Percentiles rank a stretch among this genome's conserved stretches.
These are phyloP conservation scores for Brassica nigra DNA, from an alignment of 345 rosid genomes.

Conservation along the genomic window DNA sequence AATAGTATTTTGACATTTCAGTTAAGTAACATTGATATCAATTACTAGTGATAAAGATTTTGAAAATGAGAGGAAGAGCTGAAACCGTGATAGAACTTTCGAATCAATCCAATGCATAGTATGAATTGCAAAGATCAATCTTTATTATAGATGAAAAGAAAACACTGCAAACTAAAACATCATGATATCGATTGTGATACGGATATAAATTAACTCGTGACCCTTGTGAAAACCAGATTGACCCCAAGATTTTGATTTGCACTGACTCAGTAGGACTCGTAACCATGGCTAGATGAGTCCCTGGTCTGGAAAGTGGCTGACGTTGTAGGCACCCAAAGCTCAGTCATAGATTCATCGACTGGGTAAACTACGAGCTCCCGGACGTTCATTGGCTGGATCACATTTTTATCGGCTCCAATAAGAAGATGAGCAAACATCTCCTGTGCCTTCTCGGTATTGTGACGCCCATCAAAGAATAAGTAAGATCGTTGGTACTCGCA, in stretches of 20 bases:
- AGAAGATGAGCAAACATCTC: background rate
- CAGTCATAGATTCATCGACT: background rate
- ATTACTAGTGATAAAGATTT: background rate
- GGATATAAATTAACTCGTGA: background rate
- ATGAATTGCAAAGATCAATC: background rate
- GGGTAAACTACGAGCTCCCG: conserved; percentile 30
- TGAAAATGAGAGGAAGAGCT: background rate
- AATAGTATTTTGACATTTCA: no score
- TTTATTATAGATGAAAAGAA: background rate
- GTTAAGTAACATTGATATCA: background rate
- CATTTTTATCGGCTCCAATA: conserved; percentile 26
- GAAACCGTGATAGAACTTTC: background rate
- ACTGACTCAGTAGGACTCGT: background rate
- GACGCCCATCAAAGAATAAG: background rate
- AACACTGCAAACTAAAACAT: background rate
- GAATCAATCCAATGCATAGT: background rate
- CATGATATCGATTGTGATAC: background rate
- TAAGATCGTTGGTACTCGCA: background rate
- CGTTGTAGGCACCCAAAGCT: background rate
- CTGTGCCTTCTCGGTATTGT: background rate
- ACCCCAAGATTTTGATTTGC: background rate
- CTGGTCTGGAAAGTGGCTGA: background rate
- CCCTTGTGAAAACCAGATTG: background rate
- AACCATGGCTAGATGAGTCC: background rate
- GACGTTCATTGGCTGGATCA: conserved; percentile 32